A percentile compares a stretch with the other conserved stretches of the same genome.
phyloP scores from a whole-genome alignment of 805 yeast genomes.

The Kuraishia piskuri region DNA sequence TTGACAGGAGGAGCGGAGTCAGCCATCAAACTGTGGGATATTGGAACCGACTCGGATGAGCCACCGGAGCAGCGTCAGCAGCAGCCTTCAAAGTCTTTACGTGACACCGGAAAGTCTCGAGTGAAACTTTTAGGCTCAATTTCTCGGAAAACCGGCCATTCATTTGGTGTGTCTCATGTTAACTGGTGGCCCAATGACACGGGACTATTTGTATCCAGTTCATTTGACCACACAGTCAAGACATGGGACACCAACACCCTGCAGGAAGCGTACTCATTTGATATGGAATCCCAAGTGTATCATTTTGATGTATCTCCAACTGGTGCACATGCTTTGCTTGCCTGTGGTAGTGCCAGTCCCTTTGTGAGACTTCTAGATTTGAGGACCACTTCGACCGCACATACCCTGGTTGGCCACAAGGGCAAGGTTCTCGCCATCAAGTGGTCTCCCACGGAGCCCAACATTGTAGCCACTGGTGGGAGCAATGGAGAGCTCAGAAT shows the following conservation, averaged over 20 bases:
- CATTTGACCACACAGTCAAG: constrained; percentile 69
- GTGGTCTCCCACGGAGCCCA: constrained; percentile 64
- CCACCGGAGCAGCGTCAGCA: constrained; percentile 20
- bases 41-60: constrained; percentile 19
- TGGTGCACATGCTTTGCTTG: constrained; percentile 45
- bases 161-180: constrained; percentile 63
- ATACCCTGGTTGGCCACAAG: constrained; percentile 56
- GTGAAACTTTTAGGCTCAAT: constrained; percentile 8
- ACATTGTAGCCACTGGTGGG: constrained; percentile 72
- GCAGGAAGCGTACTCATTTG: constrained; percentile 58
- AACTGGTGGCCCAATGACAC: constrained; percentile 88
- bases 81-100: constrained; percentile 20
- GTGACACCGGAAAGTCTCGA: constrained; percentile 11
- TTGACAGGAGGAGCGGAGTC: constrained; percentile 73
- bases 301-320: constrained; percentile 52
- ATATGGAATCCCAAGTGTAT: constrained; percentile 53
- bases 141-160: constrained; percentile 39
- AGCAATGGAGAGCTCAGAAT: constrained; percentile 70
- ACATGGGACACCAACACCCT: constrained; percentile 74
- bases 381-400: constrained; percentile 65
- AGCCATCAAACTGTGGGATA: constrained; percentile 59
- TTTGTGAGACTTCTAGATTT: constrained; percentile 65
- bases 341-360: constrained; percentile 64
- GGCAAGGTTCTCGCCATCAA: constrained; percentile 49
- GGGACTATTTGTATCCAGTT: constrained; percentile 77